phyloP scores from a whole-genome alignment of 2,329 filamentous ascomycete genomes.

The Diaporthe sp. region DNA sequence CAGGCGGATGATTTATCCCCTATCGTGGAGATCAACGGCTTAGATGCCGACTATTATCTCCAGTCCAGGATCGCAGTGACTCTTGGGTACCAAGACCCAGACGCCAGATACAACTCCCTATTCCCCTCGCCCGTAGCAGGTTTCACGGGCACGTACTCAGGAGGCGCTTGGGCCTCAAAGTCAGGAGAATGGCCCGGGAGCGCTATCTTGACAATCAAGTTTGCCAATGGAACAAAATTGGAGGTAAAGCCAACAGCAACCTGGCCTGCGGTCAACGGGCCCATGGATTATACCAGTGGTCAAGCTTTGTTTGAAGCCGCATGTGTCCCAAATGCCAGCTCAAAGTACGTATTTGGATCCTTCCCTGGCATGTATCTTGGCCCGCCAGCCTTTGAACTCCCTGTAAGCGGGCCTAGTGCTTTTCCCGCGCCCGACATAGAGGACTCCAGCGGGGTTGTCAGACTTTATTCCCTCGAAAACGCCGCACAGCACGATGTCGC shows the following conservation, averaged over 20 bases:
- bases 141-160: too few relatives aligned
- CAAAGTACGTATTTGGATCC: neutral
- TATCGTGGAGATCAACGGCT: neutral
- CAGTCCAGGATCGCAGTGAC: neutral
- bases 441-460: too few relatives aligned
- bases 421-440: too few relatives aligned
- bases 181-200: too few relatives aligned
- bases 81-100: neutral
- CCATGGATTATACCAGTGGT: neutral
- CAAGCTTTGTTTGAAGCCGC: neutral
- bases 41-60: neutral
- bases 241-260: neutral
- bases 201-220: neutral
- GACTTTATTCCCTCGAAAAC: neutral
- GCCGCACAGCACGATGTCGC: neutral
- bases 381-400: too few relatives aligned
- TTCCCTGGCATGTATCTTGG: neutral
- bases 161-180: too few relatives aligned
- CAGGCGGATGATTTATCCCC: neutral
- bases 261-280: neutral
- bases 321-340: neutral
- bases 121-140: neutral
- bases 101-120: neutral
- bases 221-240: neutral
- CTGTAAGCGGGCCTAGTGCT: too few relatives aligned